phyloP scores from a whole-genome alignment of 1,139 yeast species.

The Lodderomyces elongisporus region DNA sequence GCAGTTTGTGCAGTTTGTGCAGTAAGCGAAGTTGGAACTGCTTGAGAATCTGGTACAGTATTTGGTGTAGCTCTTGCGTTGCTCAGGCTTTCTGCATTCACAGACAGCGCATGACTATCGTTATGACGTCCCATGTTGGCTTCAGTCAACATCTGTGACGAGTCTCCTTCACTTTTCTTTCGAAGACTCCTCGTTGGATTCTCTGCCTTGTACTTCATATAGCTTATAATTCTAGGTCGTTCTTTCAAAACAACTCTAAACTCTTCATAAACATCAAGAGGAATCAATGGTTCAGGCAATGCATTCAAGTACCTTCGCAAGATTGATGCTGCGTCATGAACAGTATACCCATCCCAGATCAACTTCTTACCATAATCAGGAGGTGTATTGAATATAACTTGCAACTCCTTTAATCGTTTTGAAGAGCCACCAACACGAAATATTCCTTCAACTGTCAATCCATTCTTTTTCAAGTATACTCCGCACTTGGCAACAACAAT shows the following conservation, averaged over 20 bases:
- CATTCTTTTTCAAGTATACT: slow-evolving; percentile 72
- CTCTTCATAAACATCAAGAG: slow-evolving; percentile 67
- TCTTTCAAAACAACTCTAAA: slow-evolving; percentile 75
- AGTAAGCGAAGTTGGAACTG: slow-evolving; percentile 2
- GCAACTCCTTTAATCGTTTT: slow-evolving; percentile 81
- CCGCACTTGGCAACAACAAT: slow-evolving; percentile 94
- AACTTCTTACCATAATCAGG: slow-evolving; percentile 87
- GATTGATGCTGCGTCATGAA: slow-evolving; percentile 96
- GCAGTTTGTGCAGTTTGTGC: slow-evolving; percentile 3
- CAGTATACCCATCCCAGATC: slow-evolving; percentile 89
- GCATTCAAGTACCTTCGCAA: slow-evolving; percentile 81
- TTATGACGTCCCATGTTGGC: slow-evolving; percentile 27
- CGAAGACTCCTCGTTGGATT: slow-evolving; percentile 22
- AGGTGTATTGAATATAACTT: slow-evolving; percentile 74
- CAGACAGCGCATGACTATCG: background rate
- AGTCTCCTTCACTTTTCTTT: slow-evolving; percentile 7
- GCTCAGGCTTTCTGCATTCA: slow-evolving; percentile 3
- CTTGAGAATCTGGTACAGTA: background rate
- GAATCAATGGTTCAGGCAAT: slow-evolving; percentile 88
- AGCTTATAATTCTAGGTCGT: slow-evolving; percentile 55
- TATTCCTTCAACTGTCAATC: slow-evolving; percentile 78
- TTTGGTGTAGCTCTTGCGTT: background rate
- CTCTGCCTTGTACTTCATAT: slow-evolving; percentile 53
- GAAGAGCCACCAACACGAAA: slow-evolving; percentile 92
- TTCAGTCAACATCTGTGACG: slow-evolving; percentile 27